Conservation (phyloP, 805 yeast species). For the Candida boidinii region DNA sequence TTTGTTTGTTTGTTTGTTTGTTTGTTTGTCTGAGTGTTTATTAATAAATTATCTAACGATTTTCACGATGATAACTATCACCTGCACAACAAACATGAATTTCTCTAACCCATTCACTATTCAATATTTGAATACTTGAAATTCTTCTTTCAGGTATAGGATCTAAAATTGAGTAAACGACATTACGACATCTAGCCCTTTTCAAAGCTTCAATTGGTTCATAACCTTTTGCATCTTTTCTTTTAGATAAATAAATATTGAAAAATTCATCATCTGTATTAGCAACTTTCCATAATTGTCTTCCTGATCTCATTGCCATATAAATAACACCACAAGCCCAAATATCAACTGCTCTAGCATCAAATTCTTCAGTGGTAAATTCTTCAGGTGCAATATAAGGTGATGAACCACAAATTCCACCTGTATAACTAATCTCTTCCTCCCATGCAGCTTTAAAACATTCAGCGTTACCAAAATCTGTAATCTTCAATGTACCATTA, state of each 20-base stretch:
- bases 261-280: conserved; percentile 73
- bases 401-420: conserved; percentile 76
- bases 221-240: conserved; percentile 80
- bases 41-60: too few species aligned
- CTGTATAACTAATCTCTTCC: conserved; percentile 55
- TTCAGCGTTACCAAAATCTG: conserved; percentile 84
- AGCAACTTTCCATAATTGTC: conserved; percentile 88
- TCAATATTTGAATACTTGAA: conserved; percentile 79
- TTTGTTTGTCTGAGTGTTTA: too few species aligned
- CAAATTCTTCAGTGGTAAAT: conserved; percentile 56
- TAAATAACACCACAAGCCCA: conserved; percentile 94
- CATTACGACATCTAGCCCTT: conserved; percentile 85
- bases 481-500: conserved; percentile 66
- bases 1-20: too few species aligned
- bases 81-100: conserved; percentile 74
- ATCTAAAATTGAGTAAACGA: conserved; percentile 85
- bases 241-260: conserved; percentile 60
- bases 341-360: conserved; percentile 74
- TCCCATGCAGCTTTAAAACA: conserved; percentile 86
- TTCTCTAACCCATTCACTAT: conserved; percentile 94
- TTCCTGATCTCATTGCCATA: conserved; percentile 91
- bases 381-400: conserved; percentile 94
- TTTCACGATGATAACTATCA: too few species aligned
- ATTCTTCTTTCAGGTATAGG: conserved; percentile 86
- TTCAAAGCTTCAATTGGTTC: conserved; percentile 85